phyloP scores from a whole-genome alignment of 805 yeast genomes.

The Wickerhamiella sergipiensis region DNA sequence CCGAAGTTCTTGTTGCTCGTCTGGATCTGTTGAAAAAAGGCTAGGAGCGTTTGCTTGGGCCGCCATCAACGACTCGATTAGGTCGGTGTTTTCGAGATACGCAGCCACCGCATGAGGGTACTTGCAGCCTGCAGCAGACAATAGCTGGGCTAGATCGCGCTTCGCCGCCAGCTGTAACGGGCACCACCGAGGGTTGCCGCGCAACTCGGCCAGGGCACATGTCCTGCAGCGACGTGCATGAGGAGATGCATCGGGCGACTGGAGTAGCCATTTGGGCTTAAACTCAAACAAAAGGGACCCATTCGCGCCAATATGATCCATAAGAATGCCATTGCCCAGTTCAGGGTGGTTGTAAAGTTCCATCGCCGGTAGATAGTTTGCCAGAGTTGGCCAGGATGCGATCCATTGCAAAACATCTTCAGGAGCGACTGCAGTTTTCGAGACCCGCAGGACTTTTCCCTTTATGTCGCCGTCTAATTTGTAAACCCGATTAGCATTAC shows the following conservation, averaged over 20 bases:
- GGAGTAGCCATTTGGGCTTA: conserved; percentile 50
- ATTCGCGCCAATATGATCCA: conserved; percentile 13
- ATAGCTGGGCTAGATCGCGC: conserved; percentile 10
- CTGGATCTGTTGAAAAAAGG: not conserved
- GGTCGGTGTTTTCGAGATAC: conserved; percentile 9
- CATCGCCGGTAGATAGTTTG: conserved; percentile 10
- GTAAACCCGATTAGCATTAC: conserved; percentile 8
- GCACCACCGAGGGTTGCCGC: conserved; percentile 30
- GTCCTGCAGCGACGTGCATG: conserved; percentile 36
- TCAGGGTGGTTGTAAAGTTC: conserved; percentile 4
- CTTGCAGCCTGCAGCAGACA: conserved; percentile 1
- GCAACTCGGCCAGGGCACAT: conserved; percentile 36
- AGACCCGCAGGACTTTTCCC: conserved; percentile 25
- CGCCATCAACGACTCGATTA: conserved; percentile 19
- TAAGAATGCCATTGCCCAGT: conserved; percentile 8
- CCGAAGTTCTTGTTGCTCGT: conserved; percentile 20
- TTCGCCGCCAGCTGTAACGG: conserved; percentile 31
- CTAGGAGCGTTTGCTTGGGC: conserved; percentile 16
- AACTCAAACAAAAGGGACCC: conserved; percentile 33
- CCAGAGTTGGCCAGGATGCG: conserved; percentile 8
- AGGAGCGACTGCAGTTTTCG: conserved; percentile 25
- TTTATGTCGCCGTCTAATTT: conserved; percentile 24
- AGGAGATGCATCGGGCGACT: conserved; percentile 29
- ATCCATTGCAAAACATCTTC: conserved; percentile 24
- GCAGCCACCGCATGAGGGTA: conserved; percentile 8